Conservation (phyloP, 2,329 filamentous ascomycete genomes). For the Ophiocordyceps camponoti-saundersi region DNA sequence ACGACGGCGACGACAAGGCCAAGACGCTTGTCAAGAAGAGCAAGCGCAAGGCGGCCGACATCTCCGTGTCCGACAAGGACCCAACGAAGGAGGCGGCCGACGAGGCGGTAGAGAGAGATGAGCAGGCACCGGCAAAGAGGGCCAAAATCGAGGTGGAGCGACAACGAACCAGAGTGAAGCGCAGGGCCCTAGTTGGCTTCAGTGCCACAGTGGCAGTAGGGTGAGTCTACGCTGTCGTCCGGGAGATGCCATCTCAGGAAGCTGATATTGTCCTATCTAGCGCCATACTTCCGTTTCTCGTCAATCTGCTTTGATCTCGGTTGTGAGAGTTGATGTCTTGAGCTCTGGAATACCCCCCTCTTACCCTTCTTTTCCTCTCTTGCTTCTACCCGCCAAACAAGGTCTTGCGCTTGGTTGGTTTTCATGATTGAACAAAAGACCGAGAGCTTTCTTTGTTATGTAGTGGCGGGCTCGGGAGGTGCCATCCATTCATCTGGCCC, state of each 20-base stretch:
- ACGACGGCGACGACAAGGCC: slow-evolving; percentile 17
- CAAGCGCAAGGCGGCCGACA: slow-evolving; percentile 62
- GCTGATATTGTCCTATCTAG: slow-evolving; percentile 10
- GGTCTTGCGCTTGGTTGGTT: neutral
- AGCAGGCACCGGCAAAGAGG: slow-evolving; percentile 50
- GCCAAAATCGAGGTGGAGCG: slow-evolving; percentile 66
- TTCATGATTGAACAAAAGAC: neutral
- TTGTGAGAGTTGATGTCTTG: neutral
- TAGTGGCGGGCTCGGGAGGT: neutral
- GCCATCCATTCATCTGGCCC: neutral
- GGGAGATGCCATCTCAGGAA: neutral
- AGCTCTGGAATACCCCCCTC: neutral
- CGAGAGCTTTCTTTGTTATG: neutral
- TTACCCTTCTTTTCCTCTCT: neutral
- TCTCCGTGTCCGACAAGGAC: slow-evolving; percentile 47
- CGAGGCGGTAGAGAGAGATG: slow-evolving; percentile 11
- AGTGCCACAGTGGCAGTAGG: slow-evolving; percentile 77
- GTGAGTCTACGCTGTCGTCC: slow-evolving; percentile 39
- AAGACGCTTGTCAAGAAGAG: slow-evolving; percentile 30
- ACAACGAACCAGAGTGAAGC: slow-evolving; percentile 73
- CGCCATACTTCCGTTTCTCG: slow-evolving; percentile 33
- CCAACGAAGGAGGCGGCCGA: slow-evolving; percentile 19
- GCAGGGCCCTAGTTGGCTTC: slow-evolving; percentile 70
- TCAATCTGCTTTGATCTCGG: slow-evolving; percentile 25
- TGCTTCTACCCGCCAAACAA: neutral